These are phyloP conservation scores for Thielaviopsis musarum DNA, from an alignment of 2,329 filamentous ascomycete species.

Conservation along the genomic window DNA sequence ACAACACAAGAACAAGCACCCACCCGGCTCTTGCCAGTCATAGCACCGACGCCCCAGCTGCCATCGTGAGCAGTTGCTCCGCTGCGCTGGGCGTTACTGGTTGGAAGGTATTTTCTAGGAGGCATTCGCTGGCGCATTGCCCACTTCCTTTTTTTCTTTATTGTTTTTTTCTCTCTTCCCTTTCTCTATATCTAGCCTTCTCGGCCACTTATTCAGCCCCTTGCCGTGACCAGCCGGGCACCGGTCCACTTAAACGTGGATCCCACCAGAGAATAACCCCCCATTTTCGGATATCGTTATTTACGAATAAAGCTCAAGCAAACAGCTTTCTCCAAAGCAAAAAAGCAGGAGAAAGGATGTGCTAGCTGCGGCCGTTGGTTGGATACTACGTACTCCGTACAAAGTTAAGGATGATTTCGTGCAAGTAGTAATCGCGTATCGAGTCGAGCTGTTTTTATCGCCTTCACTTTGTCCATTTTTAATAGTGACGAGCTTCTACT, in stretches of 20 bases:
- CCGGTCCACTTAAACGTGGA: not conserved
- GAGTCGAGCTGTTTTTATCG: not conserved
- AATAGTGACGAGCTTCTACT: not conserved
- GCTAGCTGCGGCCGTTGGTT: too few species aligned
- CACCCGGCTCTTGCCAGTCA: not conserved
- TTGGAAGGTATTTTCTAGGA: not conserved
- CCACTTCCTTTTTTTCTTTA: not conserved
- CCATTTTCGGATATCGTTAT: not conserved
- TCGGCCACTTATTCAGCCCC: not conserved
- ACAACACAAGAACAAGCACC: not conserved
- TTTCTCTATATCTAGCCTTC: not conserved
- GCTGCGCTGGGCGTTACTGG: not conserved
- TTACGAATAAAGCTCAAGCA: not conserved
- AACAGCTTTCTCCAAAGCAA: not conserved
- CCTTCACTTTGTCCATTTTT: too few species aligned
- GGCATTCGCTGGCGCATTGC: not conserved
- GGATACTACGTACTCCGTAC: too few species aligned
- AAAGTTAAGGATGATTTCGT: too few species aligned
- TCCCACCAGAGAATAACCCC: not conserved
- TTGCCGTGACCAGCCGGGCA: not conserved
- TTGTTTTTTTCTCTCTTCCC: not conserved
- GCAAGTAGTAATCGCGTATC: not conserved
- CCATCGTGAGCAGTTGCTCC: not conserved
- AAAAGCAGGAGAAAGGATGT: not conserved
- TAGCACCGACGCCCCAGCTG: not conserved